Evolutionary conservation across 177 flowering plant genomes (phyloP).

Genomic region (Tripterygium wilfordii): DNA sequence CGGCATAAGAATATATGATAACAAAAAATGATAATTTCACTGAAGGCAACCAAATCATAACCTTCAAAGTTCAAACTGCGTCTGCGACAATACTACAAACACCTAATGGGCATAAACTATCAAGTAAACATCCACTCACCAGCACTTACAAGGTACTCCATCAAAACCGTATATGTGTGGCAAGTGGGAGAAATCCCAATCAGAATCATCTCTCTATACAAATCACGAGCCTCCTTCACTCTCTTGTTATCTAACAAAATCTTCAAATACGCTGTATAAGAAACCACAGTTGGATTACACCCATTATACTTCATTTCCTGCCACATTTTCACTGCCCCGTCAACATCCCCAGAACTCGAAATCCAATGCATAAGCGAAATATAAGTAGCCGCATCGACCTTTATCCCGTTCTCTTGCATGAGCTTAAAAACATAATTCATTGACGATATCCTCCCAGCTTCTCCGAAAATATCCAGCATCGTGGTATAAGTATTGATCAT

Average conservation of each 20-base stretch:
- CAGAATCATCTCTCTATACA: constrained; percentile 77
- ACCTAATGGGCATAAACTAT: constrained; percentile 1
- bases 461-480: constrained; percentile 93
- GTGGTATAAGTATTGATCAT: constrained; percentile 92
- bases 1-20: too few species aligned
- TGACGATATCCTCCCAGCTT: constrained; percentile 79
- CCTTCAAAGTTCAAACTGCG: too few species aligned
- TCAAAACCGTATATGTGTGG: constrained; percentile 74
- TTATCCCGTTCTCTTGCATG: constrained; percentile 70
- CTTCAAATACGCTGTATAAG: constrained; percentile 94
- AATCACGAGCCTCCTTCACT: constrained; percentile 54
- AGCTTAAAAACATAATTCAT: constrained; percentile 67
- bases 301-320: constrained; percentile 66
- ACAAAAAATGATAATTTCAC: too few species aligned
- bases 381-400: constrained; percentile 68
- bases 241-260: constrained; percentile 55
- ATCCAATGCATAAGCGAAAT: constrained; percentile 85
- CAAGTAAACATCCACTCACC: constrained; percentile 41
- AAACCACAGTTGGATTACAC: constrained; percentile 73
- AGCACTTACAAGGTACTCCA: constrained; percentile 69
- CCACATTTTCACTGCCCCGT: constrained; percentile 61
- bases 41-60: too few species aligned
- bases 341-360: constrained; percentile 69
- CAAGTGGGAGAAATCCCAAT: constrained; percentile 69
- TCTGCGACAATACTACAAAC: constrained; percentile 70